Evolutionary conservation across 2,329 filamentous ascomycete species (phyloP).

Genomic region (Aspergillus proliferans): DNA sequence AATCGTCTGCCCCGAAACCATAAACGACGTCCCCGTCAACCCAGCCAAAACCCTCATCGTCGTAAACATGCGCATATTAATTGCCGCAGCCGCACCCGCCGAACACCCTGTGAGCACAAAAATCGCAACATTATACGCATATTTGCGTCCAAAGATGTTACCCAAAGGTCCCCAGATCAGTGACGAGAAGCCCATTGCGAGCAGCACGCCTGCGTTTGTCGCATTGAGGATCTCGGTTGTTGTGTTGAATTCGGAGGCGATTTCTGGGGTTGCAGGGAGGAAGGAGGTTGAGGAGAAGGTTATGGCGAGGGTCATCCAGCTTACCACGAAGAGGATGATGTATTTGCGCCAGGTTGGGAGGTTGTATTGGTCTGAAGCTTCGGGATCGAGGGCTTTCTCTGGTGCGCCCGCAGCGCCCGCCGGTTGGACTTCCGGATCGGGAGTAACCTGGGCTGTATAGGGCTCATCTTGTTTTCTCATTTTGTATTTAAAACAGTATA

Average conservation of each 20-base stretch:
- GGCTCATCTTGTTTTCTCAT: too few species aligned
- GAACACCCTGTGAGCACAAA: conserved; percentile 27
- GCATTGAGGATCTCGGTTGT: conserved; percentile 29
- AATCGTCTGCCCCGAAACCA: conserved; percentile 35
- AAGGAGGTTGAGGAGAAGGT: conserved; percentile 41
- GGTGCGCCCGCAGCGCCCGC: background rate
- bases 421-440: background rate
- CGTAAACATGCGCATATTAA: conserved; percentile 30
- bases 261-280: conserved; percentile 35
- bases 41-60: conserved; percentile 30
- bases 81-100: conserved; percentile 25
- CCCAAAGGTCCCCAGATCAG: conserved; percentile 32
- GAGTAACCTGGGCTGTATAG: too few species aligned
- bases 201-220: conserved; percentile 32
- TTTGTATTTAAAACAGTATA: too few species aligned
- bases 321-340: conserved; percentile 36
- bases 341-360: conserved; percentile 34
- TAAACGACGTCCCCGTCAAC: conserved; percentile 34
- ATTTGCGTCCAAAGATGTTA: conserved; percentile 23
- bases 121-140: conserved; percentile 30
- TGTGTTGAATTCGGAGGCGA: conserved; percentile 33
- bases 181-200: conserved; percentile 34
- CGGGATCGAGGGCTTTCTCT: background rate
- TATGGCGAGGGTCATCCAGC: conserved; percentile 37
- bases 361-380: conserved; percentile 7